Evolutionary conservation across 306 rosid genomes (phyloP).

Genomic region (Pyrus pyrifolia): DNA sequence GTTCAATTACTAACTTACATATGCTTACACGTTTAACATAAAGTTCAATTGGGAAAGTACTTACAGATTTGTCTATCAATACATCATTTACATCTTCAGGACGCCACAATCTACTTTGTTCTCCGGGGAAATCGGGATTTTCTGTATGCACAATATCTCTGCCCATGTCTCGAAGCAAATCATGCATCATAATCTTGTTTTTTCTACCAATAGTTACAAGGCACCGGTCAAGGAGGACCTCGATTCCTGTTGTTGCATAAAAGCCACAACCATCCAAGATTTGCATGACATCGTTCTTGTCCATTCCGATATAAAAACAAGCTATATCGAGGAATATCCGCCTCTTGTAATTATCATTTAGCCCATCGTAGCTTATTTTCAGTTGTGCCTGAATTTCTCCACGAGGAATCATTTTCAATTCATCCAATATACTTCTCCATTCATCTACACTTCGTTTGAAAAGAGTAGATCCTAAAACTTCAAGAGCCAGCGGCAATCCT

Average conservation of each 20-base stretch:
- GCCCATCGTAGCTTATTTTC: slow-evolving; percentile 16
- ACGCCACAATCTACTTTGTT: slow-evolving; percentile 1
- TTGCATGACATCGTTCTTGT: slow-evolving; percentile 14
- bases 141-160: slow-evolving; percentile 25
- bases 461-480: slow-evolving; percentile 28
- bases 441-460: neutral
- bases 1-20: too few species aligned
- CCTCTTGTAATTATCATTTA: neutral
- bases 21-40: neutral
- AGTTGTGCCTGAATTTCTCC: slow-evolving; percentile 7
- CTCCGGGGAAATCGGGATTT: neutral
- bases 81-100: neutral
- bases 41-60: neutral
- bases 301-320: slow-evolving; percentile 31
- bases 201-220: slow-evolving; percentile 1
- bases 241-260: slow-evolving; percentile 25
- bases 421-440: slow-evolving; percentile 20
- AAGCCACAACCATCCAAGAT: slow-evolving; percentile 31
- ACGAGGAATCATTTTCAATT: slow-evolving; percentile 13
- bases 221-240: slow-evolving; percentile 20
- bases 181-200: slow-evolving; percentile 2
- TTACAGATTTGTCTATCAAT: neutral
- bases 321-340: slow-evolving; percentile 32
- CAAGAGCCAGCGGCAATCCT: slow-evolving; percentile 38
- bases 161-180: slow-evolving; percentile 38